A percentile compares a stretch with the other conserved stretches of the same genome.
Evolutionary conservation across 495 filamentous ascomycete genomes (phyloP).

Genomic region (Aspergillus wentii): DNA sequence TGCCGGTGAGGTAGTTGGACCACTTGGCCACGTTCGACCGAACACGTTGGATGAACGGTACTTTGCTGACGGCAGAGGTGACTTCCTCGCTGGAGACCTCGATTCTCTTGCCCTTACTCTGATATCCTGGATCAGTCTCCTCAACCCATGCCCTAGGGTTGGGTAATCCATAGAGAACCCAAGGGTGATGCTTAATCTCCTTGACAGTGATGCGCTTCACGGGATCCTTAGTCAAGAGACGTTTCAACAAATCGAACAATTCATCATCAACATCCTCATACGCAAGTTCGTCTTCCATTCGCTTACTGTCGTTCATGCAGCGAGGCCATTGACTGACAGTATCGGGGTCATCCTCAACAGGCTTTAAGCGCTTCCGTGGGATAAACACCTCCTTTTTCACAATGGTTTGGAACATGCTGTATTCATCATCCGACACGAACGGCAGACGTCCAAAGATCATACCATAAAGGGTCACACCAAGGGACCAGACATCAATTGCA

Average conservation of each 20-base stretch:
- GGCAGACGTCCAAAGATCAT: conserved; percentile 90
- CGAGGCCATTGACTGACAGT: conserved; percentile 24
- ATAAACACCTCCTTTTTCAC: conserved; percentile 88
- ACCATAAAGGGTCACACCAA: conserved; percentile 94
- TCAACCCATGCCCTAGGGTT: conserved; percentile 81
- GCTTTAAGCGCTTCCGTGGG: conserved; percentile 70
- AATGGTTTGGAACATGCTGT: conserved; percentile 83
- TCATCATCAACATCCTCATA: conserved; percentile 86
- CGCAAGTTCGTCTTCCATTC: conserved; percentile 61
- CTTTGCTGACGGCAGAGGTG: conserved; percentile 80
- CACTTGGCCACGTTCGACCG: conserved; percentile 51
- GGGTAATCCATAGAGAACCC: conserved; percentile 77
- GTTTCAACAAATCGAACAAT: conserved; percentile 72
- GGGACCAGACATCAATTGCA: conserved; percentile 93
- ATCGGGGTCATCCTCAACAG: conserved; percentile 59
- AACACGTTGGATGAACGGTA: conserved; percentile 75
- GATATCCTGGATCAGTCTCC: conserved; percentile 80
- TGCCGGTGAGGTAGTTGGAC: conserved; percentile 55
- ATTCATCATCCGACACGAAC: conserved; percentile 88
- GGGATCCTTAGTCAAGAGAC: conserved; percentile 85
- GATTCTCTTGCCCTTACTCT: conserved; percentile 82
- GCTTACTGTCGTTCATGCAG: conserved; percentile 41
- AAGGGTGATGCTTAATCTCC: conserved; percentile 95
- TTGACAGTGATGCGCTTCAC: conserved; percentile 79
- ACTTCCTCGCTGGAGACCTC: conserved; percentile 89